These are phyloP conservation scores for Withania somnifera DNA, from an alignment of 305 asterid species.

Conservation along the genomic window DNA sequence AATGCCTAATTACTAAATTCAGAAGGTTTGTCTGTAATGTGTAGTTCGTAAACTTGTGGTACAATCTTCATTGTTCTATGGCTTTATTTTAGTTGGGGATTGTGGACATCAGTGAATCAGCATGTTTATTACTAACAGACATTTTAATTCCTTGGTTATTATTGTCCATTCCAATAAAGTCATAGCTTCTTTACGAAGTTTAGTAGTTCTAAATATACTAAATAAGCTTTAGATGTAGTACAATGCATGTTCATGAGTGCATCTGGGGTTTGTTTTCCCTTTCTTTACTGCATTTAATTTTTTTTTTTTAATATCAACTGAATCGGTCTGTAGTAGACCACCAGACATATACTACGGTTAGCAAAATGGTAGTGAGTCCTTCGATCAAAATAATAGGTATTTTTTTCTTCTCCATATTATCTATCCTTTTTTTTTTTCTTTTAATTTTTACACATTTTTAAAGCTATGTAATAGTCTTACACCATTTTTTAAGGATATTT, in stretches of 20 bases:
- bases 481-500: too few species aligned
- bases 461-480: too few species aligned
- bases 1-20: background rate
- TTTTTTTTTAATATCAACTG: slow-evolving; percentile 19
- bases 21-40: background rate
- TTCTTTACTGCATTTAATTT: slow-evolving; percentile 23
- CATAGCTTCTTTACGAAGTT: background rate
- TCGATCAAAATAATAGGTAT: too few species aligned
- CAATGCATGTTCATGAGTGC: background rate
- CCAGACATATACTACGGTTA: too few species aligned
- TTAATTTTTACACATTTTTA: too few species aligned
- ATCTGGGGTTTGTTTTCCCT: slow-evolving; percentile 15
- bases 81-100: background rate
- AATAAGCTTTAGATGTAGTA: background rate
- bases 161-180: background rate
- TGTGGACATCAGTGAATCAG: background rate
- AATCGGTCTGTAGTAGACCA: slow-evolving; percentile 29
- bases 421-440: too few species aligned
- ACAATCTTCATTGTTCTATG: background rate
- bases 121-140: slow-evolving; percentile 1
- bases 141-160: slow-evolving; percentile 3
- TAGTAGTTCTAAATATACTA: background rate
- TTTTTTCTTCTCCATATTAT: too few species aligned
- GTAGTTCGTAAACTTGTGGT: background rate
- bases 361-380: too few species aligned